Base-by-base conservation (phyloP, 2,329 filamentous ascomycete species). In the Penicillium sp. region DNA sequence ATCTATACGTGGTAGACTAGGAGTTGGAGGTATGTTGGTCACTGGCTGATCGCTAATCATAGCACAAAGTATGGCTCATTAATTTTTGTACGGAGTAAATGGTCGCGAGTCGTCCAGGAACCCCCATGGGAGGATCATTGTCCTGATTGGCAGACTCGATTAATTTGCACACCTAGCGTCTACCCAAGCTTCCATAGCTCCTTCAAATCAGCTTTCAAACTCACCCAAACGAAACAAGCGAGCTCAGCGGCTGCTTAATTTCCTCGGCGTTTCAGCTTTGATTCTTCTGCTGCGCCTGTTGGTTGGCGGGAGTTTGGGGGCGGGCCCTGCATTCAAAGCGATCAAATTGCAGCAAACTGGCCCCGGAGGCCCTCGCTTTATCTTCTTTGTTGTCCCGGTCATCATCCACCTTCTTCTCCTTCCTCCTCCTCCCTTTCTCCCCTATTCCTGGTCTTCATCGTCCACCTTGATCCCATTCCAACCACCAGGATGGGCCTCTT, bases 401-500 rank as follows among this genome's bases (percentile, higher is more conserved):
- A 24, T 19, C 46, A 14, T 37, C 33, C 18, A 22, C 53, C 41
- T 54, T 56, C 46, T 61, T 58, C 55, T 41, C 50, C 40, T 55
- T 54, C 19, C 44, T 18, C 44, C 55, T 50, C 47, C 22, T 37
- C 56, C 56, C 39, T 31, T 47, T 39, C 40, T 51, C 40, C 44
- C 47, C 18, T 35, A 46, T 51, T 50, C 44, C 27, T 19, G 11
- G n/a, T 46, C 55, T 40, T 39, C 14, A 9, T 24, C 50, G 27
- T 40, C 39, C 49, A 24, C 39, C 40, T 43, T 36, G 16, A 43
- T 44, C 24, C 16, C 16, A 18, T 43, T 55, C 35, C 27, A 19
- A 53, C 24, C 19, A 31, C 9, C 62, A 69, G 31, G 50, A 75
- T 75, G 72, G 71, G 71, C 53, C 65, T 75, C 50, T 60, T 75